phyloP scores from a whole-genome alignment of 2,329 filamentous ascomycete genomes.

The Peltaster fructicola region DNA sequence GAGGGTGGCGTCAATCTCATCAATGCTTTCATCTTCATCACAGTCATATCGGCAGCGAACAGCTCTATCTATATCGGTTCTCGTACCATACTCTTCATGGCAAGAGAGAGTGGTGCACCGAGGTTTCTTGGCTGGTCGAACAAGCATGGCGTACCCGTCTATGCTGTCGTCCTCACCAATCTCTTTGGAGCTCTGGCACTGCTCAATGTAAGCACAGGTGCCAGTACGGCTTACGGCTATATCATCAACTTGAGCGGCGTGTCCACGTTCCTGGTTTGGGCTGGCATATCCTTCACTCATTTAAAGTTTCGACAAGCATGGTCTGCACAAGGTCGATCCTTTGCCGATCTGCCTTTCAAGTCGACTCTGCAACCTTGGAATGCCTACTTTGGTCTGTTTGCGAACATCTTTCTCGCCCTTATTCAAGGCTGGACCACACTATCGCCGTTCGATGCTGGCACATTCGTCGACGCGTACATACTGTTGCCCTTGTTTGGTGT shows the following conservation, averaged over 20 bases:
- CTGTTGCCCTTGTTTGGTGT: constrained; percentile 33
- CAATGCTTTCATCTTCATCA: constrained; percentile 6
- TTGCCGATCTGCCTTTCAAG: constrained; percentile 30
- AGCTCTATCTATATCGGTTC: constrained; percentile 62
- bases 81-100: constrained; percentile 59
- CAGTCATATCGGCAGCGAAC: constrained; percentile 45
- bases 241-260: constrained; percentile 55
- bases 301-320: constrained; percentile 53
- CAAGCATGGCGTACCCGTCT: constrained; percentile 40
- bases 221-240: constrained; percentile 46
- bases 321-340: constrained; percentile 37
- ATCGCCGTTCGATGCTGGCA: constrained; percentile 30
- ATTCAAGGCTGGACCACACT: constrained; percentile 38
- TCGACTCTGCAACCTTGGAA: constrained; percentile 34
- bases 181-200: constrained; percentile 53
- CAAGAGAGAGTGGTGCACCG: constrained; percentile 54
- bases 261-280: constrained; percentile 54
- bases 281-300: constrained; percentile 46
- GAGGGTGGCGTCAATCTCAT: constrained; percentile 51
- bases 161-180: constrained; percentile 50
- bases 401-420: constrained; percentile 33
- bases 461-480: constrained; percentile 39
- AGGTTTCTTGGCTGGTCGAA: constrained; percentile 51
- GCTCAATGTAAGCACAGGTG: constrained; percentile 55
- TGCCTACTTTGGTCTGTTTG: constrained; percentile 30